A percentile compares a stretch with the other conserved stretches of the same genome.
These are phyloP conservation scores for Vaccinium macrocarpon DNA, from an alignment of 148 eudicot species.

Conservation along the genomic window DNA sequence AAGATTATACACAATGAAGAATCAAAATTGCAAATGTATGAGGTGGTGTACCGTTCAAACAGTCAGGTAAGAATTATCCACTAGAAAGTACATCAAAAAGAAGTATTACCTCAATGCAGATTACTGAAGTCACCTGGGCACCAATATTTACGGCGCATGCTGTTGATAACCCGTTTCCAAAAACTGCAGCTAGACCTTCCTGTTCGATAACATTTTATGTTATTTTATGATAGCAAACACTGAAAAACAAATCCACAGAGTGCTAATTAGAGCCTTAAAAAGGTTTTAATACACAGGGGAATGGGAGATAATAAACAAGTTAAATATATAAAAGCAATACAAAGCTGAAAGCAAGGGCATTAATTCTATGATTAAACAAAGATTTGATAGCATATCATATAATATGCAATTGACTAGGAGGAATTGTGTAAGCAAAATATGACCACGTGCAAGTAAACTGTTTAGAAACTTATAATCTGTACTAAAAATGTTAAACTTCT, in stretches of 20 bases:
- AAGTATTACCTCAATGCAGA: slow-evolving; percentile 80
- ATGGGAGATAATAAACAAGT: neutral
- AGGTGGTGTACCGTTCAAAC: neutral
- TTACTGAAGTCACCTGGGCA: slow-evolving; percentile 88
- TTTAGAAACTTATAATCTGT: neutral
- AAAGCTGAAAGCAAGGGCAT: neutral
- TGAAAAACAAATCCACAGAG: slow-evolving; percentile 12
- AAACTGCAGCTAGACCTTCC: slow-evolving; percentile 97
- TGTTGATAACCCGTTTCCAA: slow-evolving; percentile 96
- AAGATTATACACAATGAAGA: neutral
- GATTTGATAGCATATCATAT: neutral
- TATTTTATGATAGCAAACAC: neutral
- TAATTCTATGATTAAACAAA: neutral
- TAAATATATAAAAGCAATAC: neutral
- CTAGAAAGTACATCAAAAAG: slow-evolving; percentile 12
- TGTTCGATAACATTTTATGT: slow-evolving; percentile 28
- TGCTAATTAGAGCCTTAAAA: slow-evolving; percentile 1
- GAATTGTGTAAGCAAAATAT: neutral
- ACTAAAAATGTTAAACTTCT: neutral
- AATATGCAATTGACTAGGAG: neutral
- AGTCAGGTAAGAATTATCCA: neutral
- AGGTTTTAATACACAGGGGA: neutral
- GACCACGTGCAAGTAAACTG: neutral
- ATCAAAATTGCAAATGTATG: neutral
- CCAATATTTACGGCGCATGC: slow-evolving; percentile 94